Evolutionary conservation across 1,284 basidiomycete species (phyloP), one percentile per base, ranked within the genome.

Genomic region (Erythrobasidium hasegawianum): DNA sequence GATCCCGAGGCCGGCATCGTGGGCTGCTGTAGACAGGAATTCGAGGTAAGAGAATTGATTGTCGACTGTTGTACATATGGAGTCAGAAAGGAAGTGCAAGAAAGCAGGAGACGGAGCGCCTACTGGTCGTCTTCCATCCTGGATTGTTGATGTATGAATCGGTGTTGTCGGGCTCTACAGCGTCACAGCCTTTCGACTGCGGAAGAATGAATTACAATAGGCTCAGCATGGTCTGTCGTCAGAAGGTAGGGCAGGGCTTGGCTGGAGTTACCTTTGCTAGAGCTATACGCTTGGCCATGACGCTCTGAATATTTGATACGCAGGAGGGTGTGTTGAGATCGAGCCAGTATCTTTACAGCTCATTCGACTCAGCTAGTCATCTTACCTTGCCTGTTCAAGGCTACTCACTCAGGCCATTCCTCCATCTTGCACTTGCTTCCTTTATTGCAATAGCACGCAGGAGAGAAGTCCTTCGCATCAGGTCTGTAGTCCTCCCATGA

Each of bases 91-190:
- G n/a, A n/a, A n/a, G n/a, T 7, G 22, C 8, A 39, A 7, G 18
- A 22, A 9, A 20, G 9, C 9, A n/a, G n/a, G 33, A 33, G 33
- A 11, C 33, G 49, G 27, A 14, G 4, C 20, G n/a, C 57, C 11
- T 53, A 59, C 64, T 56, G 16, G 57, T 59, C 11, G 53, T 68
- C 64, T 72, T 26, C 71, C 71, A 50, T 69, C 69, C 38, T 68
- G 71, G 22, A 13, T 68, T 67, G 65, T 76, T 76, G 38, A 61
- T 67, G 64, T 73, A 76, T 59, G 71, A 58, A 54, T 78, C 77
- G 10, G 77, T 74, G 59, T 77, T 77, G 67, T 78, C 77, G 8
- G 76, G 76, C 66, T 78, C 77, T 18, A 78, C 70, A 11, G 71
- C 77, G 57, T 78, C 75, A 64, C 77, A 78, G n/a, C 75, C 76